Percentiles rank a stretch among this genome's conserved stretches.
Evolutionary conservation across 768 basidiomycete species (phyloP).

Genomic region (Epithele typhae): DNA sequence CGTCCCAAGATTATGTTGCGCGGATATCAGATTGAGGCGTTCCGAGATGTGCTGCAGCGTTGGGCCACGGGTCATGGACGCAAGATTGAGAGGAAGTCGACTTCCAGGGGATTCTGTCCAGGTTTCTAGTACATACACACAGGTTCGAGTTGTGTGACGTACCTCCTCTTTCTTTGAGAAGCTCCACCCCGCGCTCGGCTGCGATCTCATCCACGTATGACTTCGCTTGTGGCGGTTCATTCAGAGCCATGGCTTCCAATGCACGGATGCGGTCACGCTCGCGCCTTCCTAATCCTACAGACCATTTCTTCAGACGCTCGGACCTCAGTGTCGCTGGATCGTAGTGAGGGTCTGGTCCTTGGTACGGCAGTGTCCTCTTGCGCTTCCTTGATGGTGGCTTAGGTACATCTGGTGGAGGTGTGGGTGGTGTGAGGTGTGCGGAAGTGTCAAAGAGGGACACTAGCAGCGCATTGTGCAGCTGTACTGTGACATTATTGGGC

Average conservation of each 20-base stretch:
- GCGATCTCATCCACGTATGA: constrained; percentile 63
- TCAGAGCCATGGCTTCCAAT: constrained; percentile 41
- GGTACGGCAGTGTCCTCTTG: constrained; percentile 64
- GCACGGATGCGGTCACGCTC: constrained; percentile 69
- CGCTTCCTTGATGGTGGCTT: constrained; percentile 68
- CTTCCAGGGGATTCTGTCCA: constrained; percentile 62
- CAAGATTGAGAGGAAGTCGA: constrained; percentile 67
- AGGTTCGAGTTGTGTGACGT: constrained; percentile 14
- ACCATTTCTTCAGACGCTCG: constrained; percentile 67
- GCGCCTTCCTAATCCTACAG: constrained; percentile 62
- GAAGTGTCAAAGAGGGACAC: constrained; percentile 82
- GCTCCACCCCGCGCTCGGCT: constrained; percentile 61
- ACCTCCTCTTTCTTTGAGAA: constrained; percentile 68
- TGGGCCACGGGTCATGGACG: constrained; percentile 66
- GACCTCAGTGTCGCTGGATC: constrained; percentile 58
- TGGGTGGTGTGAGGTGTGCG: constrained; percentile 60
- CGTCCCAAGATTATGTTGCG: constrained; percentile 63
- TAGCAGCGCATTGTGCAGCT: constrained; percentile 79
- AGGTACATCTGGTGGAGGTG: constrained; percentile 58
- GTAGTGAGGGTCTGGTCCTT: constrained; percentile 52
- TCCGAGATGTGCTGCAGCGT: constrained; percentile 76
- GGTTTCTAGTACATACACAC: not conserved
- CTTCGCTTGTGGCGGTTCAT: constrained; percentile 36
- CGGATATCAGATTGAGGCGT: constrained; percentile 75
- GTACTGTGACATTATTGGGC: constrained; percentile 38